These are phyloP conservation scores for Volvox africanus DNA, from an alignment of 139 green algal genomes.

Conservation along the genomic window DNA sequence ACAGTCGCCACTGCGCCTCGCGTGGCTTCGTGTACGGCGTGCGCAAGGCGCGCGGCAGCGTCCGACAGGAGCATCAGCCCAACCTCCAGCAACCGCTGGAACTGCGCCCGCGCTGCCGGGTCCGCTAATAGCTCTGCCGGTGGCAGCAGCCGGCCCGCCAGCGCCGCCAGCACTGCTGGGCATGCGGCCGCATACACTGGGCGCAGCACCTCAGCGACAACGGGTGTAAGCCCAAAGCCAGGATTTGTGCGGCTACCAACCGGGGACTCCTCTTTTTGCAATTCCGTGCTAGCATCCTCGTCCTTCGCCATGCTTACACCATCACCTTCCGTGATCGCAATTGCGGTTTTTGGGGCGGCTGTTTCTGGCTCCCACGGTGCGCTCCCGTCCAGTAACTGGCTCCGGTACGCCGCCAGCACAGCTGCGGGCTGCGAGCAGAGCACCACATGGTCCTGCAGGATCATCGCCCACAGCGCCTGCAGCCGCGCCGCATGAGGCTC, in stretches of 20 bases:
- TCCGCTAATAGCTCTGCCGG: neutral
- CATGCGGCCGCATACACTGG: conserved; percentile 60
- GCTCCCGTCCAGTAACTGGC: conserved; percentile 53
- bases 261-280: neutral
- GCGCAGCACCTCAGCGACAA: conserved; percentile 50
- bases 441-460: conserved; percentile 75
- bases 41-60: conserved; percentile 17
- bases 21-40: neutral
- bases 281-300: neutral
- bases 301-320: neutral
- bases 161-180: conserved; percentile 60
- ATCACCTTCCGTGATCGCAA: neutral
- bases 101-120: conserved; percentile 20
- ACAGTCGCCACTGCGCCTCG: conserved; percentile 11
- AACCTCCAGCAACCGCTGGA: conserved; percentile 62
- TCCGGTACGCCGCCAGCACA: conserved; percentile 59
- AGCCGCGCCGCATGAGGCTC: conserved; percentile 48
- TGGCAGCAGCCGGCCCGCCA: conserved; percentile 41
- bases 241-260: neutral
- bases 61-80: conserved; percentile 57
- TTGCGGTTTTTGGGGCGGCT: neutral
- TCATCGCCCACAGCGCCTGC: conserved; percentile 58
- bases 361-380: neutral
- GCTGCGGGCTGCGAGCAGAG: conserved; percentile 59
- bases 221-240: conserved; percentile 12